Base-by-base conservation (phyloP, 441 rosid genomes). In the Eruca vesicaria region DNA sequence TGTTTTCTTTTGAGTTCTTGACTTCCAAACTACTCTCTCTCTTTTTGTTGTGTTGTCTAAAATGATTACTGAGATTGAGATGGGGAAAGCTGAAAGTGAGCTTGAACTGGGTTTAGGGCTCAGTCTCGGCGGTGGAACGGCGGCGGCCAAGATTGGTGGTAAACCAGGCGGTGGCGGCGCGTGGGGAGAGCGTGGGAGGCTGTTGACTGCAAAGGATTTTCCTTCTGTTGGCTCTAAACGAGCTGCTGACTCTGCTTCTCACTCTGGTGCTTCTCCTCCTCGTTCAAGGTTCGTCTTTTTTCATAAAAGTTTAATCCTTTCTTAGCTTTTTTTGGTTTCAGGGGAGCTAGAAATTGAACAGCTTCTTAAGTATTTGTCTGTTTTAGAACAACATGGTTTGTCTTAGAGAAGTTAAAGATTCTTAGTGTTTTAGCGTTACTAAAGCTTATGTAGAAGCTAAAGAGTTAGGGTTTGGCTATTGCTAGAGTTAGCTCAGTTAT, bases 161-260 rank as follows among this genome's bases (percentile, higher is more conserved):
- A 74, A 75, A 19, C 19, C 74, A 66, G 64, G 73, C 9, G 78
- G 69, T 26, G 68, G 62, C 4, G 72, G 72, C 38, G 75, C 84
- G 72, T 81, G 90, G 89, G 86, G 90, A 38, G 92, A 87, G 84
- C 81, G 87, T 78, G 91, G 90, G 5, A 85, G 91, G 78, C 88
- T 92, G 78, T 79, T 92, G 74, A 92, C 90, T 7, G 96, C 97
- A 14, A 84, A 86, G 60, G 96, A 90, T 74, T 90, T 92, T 69
- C 92, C 90, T 78, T 86, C 88, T 20, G 81, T 80, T 43, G 82
- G 75, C 19, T 28, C 83, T 58, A 91, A 91, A 64, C 85, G 93
- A 80, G 81, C 90, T 67, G 93, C 94, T 79, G 89, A 87, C 32
- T 78, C 89, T 65, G 82, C 82, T 62, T 78, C 90, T 35, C 84